Base-by-base conservation (phyloP, 2,329 filamentous ascomycete species). In the Pseudogymnoascus sp. region DNA sequence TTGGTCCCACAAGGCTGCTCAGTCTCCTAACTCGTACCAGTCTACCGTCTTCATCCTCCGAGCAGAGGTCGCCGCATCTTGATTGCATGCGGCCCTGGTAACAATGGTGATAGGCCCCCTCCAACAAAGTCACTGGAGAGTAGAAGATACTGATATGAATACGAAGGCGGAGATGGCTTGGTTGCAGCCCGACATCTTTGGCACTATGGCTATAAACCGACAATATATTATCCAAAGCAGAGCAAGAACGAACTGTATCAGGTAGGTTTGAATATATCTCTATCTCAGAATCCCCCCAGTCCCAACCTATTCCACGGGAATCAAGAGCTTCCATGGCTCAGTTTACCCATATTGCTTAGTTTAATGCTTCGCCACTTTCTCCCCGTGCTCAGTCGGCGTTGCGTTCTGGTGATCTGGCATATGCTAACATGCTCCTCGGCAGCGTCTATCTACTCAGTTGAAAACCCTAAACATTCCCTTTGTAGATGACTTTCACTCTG, bases 141-240 rank as follows among this genome's bases (percentile, higher is more conserved):
- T 45, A 39, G 59, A 61, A 12, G n/a, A 61, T 61, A 39, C 59
- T 61, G 29, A 57, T 18, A 4, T 54, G 29, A 14, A 34, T 34
- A 8, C 59, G 66, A 61, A 93, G 91, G 95, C 66, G 95, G 95
- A 39, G 95, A 99, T 75, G 95, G 95, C 2, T 84, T 99, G 2
- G 95, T 99, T 29, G 93, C 93, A 59, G 95, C 95, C 62, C 87
- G 95, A 26, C 95, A 99, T 76, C 83, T 99, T 4, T 86, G 85
- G 73, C 90, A 96, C 73, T 97, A 96, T 74, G 93, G 95, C 66
- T 99, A 97, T 77, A 83, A 84, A 23, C 93, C 93, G 3, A 88
- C 86, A 7, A 81, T 99, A 51, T 97, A 95, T 79, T 97, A 96
- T 72, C 95, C 95, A 0, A 97, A 97, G 76, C 85, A 91, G 63